These are phyloP conservation scores for Cladophialophora immunda DNA, from an alignment of 2,329 filamentous ascomycete species.

Conservation along the genomic window DNA sequence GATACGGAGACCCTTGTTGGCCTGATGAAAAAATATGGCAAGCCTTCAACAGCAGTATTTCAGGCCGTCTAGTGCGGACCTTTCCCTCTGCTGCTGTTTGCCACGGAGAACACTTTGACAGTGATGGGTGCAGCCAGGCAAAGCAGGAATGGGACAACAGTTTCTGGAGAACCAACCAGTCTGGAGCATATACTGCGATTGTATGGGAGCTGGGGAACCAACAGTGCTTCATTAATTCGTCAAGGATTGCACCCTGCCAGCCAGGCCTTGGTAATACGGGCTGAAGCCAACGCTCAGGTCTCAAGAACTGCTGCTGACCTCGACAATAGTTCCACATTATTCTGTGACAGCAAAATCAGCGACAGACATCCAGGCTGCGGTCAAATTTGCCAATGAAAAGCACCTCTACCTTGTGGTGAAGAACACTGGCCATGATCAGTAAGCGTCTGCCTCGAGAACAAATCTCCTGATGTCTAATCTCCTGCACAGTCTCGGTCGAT, in stretches of 20 bases:
- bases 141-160: conserved; percentile 40
- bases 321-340: conserved; percentile 39
- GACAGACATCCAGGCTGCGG: conserved; percentile 33
- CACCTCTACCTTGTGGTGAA: conserved; percentile 44
- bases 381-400: conserved; percentile 42
- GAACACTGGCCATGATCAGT: conserved; percentile 45
- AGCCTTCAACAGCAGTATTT: conserved; percentile 46
- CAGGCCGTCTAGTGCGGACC: conserved; percentile 47
- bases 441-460: conserved; percentile 10
- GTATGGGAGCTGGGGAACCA: conserved; percentile 44
- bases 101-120: conserved; percentile 42
- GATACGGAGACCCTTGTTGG: conserved; percentile 47
- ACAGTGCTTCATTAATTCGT: conserved; percentile 44
- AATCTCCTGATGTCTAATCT: conserved; percentile 2
- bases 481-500: conserved; percentile 39
- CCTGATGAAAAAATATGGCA: conserved; percentile 45
- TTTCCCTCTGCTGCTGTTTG: conserved; percentile 48
- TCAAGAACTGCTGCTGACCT: conserved; percentile 1
- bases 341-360: conserved; percentile 37
- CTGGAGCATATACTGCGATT: conserved; percentile 43
- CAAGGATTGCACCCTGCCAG: conserved; percentile 37
- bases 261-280: conserved; percentile 37
- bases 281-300: background rate
- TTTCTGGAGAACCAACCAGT: conserved; percentile 44
- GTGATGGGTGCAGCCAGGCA: conserved; percentile 38